phyloP scores from a whole-genome alignment of 202 grass and related monocot species.

The Sporobolus alterniflorus region DNA sequence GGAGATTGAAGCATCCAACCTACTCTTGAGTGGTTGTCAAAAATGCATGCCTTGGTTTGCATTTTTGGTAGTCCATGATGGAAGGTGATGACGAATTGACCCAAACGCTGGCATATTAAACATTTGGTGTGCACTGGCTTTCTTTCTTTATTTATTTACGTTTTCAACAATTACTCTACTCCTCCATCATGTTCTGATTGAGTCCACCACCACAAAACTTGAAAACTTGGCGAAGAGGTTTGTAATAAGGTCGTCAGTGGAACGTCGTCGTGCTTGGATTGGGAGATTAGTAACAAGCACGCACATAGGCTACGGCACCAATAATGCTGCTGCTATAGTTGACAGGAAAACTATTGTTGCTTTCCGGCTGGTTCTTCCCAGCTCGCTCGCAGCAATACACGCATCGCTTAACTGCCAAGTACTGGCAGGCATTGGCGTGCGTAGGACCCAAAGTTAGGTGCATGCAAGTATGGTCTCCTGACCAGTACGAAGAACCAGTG shows the following conservation, averaged over 20 bases:
- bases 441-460: conserved; percentile 56
- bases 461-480: conserved; percentile 45
- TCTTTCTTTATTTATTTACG: neutral
- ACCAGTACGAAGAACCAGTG: conserved; percentile 20
- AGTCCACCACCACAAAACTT: conserved; percentile 19
- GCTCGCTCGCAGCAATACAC: conserved; percentile 22
- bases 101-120: neutral
- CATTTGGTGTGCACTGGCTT: conserved; percentile 9
- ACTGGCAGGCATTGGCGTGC: conserved; percentile 46
- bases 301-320: neutral
- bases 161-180: conserved; percentile 4
- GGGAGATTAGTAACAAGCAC: conserved; percentile 42
- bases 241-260: conserved; percentile 12
- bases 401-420: conserved; percentile 53
- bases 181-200: neutral
- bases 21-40: conserved; percentile 36
- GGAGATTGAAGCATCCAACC: conserved; percentile 37
- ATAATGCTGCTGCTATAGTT: neutral
- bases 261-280: conserved; percentile 42
- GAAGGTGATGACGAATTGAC: conserved; percentile 31
- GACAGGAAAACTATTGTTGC: conserved; percentile 40
- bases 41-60: conserved; percentile 17
- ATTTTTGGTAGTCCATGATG: conserved; percentile 12
- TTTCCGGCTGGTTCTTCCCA: conserved; percentile 40
- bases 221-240: conserved; percentile 1